A percentile compares a stretch with the other conserved stretches of the same genome.
Evolutionary conservation across 345 rosid species (phyloP).

Genomic region (Moricandia arvensis): DNA sequence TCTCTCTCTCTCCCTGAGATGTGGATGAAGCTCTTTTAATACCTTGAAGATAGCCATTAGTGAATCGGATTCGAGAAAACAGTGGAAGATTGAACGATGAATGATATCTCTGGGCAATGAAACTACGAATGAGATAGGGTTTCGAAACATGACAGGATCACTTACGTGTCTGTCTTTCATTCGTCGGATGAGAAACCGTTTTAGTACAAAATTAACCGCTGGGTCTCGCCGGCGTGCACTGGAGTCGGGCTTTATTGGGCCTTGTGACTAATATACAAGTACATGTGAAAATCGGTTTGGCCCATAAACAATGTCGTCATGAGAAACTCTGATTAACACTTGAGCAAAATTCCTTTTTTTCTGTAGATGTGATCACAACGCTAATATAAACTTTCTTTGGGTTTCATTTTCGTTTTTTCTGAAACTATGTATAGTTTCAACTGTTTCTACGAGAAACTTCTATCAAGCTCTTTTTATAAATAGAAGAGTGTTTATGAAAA

Average conservation of each 20-base stretch:
- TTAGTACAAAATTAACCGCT: neutral
- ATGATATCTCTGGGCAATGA: neutral
- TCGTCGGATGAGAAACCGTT: neutral
- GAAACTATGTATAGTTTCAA: neutral
- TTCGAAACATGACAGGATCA: neutral
- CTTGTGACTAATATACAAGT: neutral
- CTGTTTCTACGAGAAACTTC: neutral
- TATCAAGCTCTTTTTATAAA: neutral
- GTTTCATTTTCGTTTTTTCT: neutral
- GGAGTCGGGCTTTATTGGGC: slow-evolving; percentile 25
- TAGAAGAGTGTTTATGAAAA: neutral
- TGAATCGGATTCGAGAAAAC: neutral
- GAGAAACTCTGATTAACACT: neutral
- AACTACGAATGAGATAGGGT: neutral
- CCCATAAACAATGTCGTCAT: neutral
- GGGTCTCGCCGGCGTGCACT: neutral
- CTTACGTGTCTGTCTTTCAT: neutral
- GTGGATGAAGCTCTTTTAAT: slow-evolving; percentile 34
- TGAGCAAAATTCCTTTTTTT: no score
- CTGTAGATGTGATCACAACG: neutral
- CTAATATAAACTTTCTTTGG: neutral
- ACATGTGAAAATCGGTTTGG: neutral
- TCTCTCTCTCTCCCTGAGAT: no score
- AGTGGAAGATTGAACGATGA: neutral
- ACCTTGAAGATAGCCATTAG: slow-evolving; percentile 39